Evolutionary conservation across 495 filamentous ascomycete genomes (phyloP).

Genomic region (Alectoria sarmentosa): DNA sequence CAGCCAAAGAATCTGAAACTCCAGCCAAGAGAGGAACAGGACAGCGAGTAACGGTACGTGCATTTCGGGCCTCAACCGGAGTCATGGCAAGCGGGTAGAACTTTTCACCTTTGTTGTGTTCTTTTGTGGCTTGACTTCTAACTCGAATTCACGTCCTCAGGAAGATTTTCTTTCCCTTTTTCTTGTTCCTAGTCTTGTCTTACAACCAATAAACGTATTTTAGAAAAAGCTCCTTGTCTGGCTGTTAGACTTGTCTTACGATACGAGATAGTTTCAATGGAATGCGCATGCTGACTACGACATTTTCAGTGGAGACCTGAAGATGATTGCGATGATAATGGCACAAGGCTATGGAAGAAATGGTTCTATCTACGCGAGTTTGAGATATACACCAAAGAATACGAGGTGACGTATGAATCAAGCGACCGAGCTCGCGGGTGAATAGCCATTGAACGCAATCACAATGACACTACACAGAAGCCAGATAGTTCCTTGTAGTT

Average conservation of each 20-base stretch:
- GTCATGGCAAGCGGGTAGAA: too few relatives aligned
- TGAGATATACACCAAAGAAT: not conserved
- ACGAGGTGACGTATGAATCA: not conserved
- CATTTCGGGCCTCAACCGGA: not conserved
- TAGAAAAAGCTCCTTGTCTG: not conserved
- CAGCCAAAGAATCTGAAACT: not conserved
- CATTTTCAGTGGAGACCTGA: not conserved
- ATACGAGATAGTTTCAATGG: not conserved
- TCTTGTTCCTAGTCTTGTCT: not conserved
- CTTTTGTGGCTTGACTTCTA: too few relatives aligned
- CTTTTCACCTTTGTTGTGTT: not conserved
- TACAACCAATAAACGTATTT: not conserved
- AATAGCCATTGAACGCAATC: not conserved
- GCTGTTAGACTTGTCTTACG: not conserved
- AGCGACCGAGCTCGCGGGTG: not conserved
- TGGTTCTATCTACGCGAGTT: not conserved
- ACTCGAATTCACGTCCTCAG: not conserved
- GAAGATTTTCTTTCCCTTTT: not conserved
- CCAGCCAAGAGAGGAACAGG: not conserved
- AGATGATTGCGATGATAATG: constrained; percentile 1
- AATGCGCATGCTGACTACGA: not conserved
- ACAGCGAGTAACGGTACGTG: not conserved
- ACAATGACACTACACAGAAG: not conserved
- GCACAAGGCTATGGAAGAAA: not conserved
- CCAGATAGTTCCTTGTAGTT: not conserved